These are phyloP conservation scores for Nakazawaea laoshanensis DNA, from an alignment of 805 yeast species.

Conservation along the genomic window DNA sequence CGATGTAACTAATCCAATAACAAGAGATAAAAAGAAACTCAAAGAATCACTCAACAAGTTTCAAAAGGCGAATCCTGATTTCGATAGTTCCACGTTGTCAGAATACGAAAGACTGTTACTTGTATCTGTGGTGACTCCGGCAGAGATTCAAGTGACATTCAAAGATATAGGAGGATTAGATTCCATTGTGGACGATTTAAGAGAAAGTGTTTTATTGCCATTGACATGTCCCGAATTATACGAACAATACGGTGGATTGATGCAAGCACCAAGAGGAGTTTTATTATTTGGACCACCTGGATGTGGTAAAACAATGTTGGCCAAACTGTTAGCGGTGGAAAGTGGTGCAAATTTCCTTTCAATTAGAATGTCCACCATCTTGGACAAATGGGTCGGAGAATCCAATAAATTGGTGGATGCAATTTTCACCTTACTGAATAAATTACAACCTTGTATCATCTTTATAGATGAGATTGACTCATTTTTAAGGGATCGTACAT, in stretches of 20 bases:
- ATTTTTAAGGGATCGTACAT: slow-evolving; percentile 76
- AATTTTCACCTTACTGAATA: slow-evolving; percentile 79
- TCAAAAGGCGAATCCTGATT: slow-evolving; percentile 47
- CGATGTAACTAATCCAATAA: slow-evolving; percentile 22
- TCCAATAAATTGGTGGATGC: slow-evolving; percentile 92
- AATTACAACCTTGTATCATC: slow-evolving; percentile 88
- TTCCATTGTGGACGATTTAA: slow-evolving; percentile 69
- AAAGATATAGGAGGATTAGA: slow-evolving; percentile 88
- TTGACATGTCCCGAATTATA: slow-evolving; percentile 72
- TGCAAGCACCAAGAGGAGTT: slow-evolving; percentile 93
- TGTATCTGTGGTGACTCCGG: slow-evolving; percentile 74
- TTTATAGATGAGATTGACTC: slow-evolving; percentile 97
- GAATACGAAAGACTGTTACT: slow-evolving; percentile 74
- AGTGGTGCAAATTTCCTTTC: slow-evolving; percentile 88
- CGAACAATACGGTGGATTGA: slow-evolving; percentile 52
- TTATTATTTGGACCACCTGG: slow-evolving; percentile 94
- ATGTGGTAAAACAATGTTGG: slow-evolving; percentile 96
- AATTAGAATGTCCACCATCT: slow-evolving; percentile 84
- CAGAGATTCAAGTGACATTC: slow-evolving; percentile 70
- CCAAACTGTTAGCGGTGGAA: slow-evolving; percentile 89
- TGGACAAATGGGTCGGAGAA: slow-evolving; percentile 99
- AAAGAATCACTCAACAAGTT: slow-evolving; percentile 58
- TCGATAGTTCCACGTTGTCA: slow-evolving; percentile 20
- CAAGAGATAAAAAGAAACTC: slow-evolving; percentile 25
- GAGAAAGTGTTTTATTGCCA: slow-evolving; percentile 86